A percentile compares a stretch with the other conserved stretches of the same genome.
These are phyloP conservation scores for Entomortierella chlamydospora DNA, from an alignment of 192 early-diverging fungal genomes.

Conservation along the genomic window DNA sequence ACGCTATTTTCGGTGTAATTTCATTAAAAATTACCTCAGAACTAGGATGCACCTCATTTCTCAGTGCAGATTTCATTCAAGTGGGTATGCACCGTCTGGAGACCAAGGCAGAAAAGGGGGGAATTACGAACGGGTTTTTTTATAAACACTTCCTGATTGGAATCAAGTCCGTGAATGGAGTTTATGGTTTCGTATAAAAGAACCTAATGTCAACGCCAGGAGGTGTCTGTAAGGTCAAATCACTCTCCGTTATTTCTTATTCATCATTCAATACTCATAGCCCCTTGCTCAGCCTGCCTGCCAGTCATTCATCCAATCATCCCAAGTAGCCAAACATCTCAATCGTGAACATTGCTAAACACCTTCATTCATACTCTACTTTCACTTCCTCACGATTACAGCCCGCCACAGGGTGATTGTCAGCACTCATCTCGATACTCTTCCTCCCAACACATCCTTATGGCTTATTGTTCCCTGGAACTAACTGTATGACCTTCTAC, in stretches of 20 bases:
- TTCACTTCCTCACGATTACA: not conserved
- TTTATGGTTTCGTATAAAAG: too few species aligned
- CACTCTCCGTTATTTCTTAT: not conserved
- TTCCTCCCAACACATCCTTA: not conserved
- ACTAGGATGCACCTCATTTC: too few species aligned
- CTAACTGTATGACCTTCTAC: too few species aligned
- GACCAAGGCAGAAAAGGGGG: too few species aligned
- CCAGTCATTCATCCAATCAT: too few species aligned
- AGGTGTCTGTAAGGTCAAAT: not conserved
- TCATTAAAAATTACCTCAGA: too few species aligned
- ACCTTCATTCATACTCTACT: not conserved
- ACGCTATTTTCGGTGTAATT: too few species aligned
- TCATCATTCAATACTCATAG: not conserved
- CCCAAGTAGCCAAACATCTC: not conserved
- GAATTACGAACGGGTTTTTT: too few species aligned
- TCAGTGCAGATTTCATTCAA: too few species aligned
- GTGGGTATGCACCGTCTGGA: too few species aligned
- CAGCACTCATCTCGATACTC: not conserved
- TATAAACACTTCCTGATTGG: too few species aligned
- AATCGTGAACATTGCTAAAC: not conserved
- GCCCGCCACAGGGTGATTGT: not conserved
- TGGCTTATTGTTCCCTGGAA: not conserved
- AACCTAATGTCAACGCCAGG: not conserved
- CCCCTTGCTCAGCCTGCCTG: not conserved
- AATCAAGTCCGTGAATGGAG: too few species aligned